These are phyloP conservation scores for Magnusiomyces sp. DNA, from an alignment of 1,139 yeast genomes.

Conservation along the genomic window DNA sequence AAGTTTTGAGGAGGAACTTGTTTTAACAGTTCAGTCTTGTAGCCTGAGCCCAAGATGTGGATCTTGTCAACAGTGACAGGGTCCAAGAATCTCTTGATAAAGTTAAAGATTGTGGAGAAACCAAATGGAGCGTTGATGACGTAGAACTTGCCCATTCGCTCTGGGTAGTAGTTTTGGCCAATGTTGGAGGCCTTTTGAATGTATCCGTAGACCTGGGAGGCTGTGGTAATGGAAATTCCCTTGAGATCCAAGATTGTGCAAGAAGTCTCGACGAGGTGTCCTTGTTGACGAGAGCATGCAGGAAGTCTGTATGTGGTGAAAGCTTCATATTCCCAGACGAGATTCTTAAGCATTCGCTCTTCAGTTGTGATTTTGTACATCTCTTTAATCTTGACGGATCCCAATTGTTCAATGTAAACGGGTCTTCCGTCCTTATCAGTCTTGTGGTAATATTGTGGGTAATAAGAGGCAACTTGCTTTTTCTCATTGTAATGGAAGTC, in stretches of 20 bases:
- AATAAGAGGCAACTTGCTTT: constrained; percentile 76
- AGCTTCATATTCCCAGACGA: constrained; percentile 96
- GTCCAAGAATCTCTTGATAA: constrained; percentile 89
- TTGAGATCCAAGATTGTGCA: constrained; percentile 93
- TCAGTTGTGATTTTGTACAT: constrained; percentile 92
- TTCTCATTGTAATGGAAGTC: constrained; percentile 90
- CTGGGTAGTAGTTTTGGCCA: constrained; percentile 98
- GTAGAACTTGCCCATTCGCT: constrained; percentile 97
- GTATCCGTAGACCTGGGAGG: constrained; percentile 77
- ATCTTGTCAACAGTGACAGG: constrained; percentile 98
- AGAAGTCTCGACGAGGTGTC: constrained; percentile 80
- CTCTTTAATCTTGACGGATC: constrained; percentile 77
- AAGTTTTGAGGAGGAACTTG: constrained; percentile 92
- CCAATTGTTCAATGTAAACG: constrained; percentile 86
- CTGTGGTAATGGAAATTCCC: constrained; percentile 80
- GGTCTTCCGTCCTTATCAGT: constrained; percentile 97
- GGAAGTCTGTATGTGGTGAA: constrained; percentile 79
- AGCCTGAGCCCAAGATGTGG: constrained; percentile 72
- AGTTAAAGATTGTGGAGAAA: constrained; percentile 82
- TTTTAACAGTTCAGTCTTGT: constrained; percentile 72
- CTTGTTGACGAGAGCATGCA: constrained; percentile 82
- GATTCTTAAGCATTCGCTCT: constrained; percentile 90
- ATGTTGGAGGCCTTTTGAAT: constrained; percentile 88
- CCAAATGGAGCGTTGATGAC: constrained; percentile 97
- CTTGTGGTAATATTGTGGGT: constrained; percentile 96